These are phyloP conservation scores for Candida krabiensis DNA, from an alignment of 805 yeast species.

Conservation along the genomic window DNA sequence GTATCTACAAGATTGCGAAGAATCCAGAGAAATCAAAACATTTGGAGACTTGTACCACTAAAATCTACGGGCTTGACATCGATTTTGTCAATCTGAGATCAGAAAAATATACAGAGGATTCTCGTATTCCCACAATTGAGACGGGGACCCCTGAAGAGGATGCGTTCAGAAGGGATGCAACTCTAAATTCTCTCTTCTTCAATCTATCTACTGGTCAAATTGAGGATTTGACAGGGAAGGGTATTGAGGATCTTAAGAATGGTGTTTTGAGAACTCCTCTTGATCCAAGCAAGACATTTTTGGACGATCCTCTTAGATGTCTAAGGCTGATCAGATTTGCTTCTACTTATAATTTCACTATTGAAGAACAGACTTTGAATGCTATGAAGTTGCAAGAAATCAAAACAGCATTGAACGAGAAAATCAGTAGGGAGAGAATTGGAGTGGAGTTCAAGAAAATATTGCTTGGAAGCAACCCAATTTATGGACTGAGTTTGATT, in stretches of 20 bases:
- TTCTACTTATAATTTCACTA: slow-evolving; percentile 64
- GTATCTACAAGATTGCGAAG: slow-evolving; percentile 78
- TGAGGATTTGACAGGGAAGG: slow-evolving; percentile 83
- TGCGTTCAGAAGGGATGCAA: slow-evolving; percentile 92
- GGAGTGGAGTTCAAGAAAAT: slow-evolving; percentile 84
- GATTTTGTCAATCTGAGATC: slow-evolving; percentile 92
- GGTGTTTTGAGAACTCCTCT: slow-evolving; percentile 88
- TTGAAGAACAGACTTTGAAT: slow-evolving; percentile 55
- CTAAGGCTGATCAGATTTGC: slow-evolving; percentile 86
- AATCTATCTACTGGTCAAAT: slow-evolving; percentile 66
- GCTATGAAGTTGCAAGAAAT: slow-evolving; percentile 68
- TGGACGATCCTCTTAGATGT: slow-evolving; percentile 93
- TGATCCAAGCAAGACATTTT: slow-evolving; percentile 78
- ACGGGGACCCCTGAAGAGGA: slow-evolving; percentile 93
- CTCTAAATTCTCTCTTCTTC: slow-evolving; percentile 88
- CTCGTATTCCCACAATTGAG: slow-evolving; percentile 79
- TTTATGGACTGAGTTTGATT: slow-evolving; percentile 61
- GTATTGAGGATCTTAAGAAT: slow-evolving; percentile 64
- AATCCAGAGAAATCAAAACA: slow-evolving; percentile 97
- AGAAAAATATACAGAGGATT: slow-evolving; percentile 79
- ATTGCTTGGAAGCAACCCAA: slow-evolving; percentile 60
- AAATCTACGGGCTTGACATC: slow-evolving; percentile 76
- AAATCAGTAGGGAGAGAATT: slow-evolving; percentile 87
- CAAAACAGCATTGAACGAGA: slow-evolving; percentile 56
- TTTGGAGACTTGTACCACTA: slow-evolving; percentile 93